Evolutionary conservation across 2,329 filamentous ascomycete species (phyloP), one percentile per base, ranked within the genome.

Genomic region (Ascochyta viciae-villosae): DNA sequence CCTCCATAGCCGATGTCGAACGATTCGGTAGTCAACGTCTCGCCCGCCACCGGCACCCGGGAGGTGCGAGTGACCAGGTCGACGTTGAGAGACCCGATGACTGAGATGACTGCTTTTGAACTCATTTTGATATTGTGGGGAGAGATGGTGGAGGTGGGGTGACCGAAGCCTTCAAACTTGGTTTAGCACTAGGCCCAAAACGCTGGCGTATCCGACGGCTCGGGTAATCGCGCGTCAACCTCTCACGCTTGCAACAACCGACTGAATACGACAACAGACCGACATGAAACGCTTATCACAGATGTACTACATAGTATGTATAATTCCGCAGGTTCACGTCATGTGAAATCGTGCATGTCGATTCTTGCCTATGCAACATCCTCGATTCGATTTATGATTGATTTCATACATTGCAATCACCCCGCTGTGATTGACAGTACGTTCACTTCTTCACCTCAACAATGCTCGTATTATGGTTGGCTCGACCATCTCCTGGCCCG

Each of bases 21-120:
- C 19, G 86, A 87, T 62, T 81, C 87, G 43, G 91, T 85, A 2
- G 90, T 93, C 47, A 98, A 83, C 3, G 94, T 98, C 78, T 99
- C 94, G 64, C 94, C 95, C 0, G 89, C 88, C 1, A 83, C 80
- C 1, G 95, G 94, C 61, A 96, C 87, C 61, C 94, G 91, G 5
- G 91, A 82, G 31, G 95, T 95, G 68, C 91, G 88, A 37, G 92
- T 93, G 61, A 96, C 91, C 61, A 98, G 88, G 80, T 99, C 94
- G 74, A 91, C 91, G 79, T 98, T 98, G 58, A 99, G 87, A 31
- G 94, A 98, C 67, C 94, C 94, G 65, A 98, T 87, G 60, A 97
- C 85, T 61, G 89, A 89, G 74, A 98, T 95, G 44, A 79, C 72
- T 24, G 81, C 75, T 33, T 70, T 68, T n/a, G 67, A 50, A 54